Base-by-base conservation (phyloP, 2,329 filamentous ascomycete species). In the Epichloe baconii region DNA sequence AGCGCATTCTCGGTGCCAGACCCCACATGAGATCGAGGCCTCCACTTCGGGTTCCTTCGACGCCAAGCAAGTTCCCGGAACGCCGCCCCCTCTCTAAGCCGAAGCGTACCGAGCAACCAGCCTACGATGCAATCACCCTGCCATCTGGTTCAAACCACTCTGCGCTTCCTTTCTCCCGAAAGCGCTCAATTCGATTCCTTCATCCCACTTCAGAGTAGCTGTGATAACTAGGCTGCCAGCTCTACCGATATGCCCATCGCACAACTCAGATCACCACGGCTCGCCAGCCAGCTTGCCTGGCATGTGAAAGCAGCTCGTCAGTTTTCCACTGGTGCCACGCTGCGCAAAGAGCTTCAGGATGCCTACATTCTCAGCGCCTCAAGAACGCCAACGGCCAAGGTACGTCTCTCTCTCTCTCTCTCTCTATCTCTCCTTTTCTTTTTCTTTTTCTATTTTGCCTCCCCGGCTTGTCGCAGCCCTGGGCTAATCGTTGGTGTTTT, bases 351-450 rank as follows among this genome's bases (percentile, higher is more conserved):
- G 64, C 78, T 95, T 50, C 83, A 86, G 63, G 89, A 96, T 67
- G 91, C 87, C 46, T 98, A 97, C 69, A 97, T 98, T 59, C 69
- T 98, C 56, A 90, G 88, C 63, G 93, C 86, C 11, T 80, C 90
- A 15, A 79, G 93, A 61, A 98, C 93, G 47, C 91, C 93, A 2
- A 94, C 88, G 17, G 86, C 83, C 58, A 94, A 93, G 74, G 90
- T 93, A 67, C 48, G 55, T 51, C 15, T 45, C 3, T 15, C 2
- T 19, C 0, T 12, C 5, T 23, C 23, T 26, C 23, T 26, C 23
- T 26, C 31, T 37, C 11, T 7, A 3, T 10, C 8, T 4, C 1
- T 35, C 5, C 12, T 14, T 37, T 1, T 37, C 4, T 23, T 6
- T 23, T 23, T 23, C 15, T 37, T 1, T 37, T n/a, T 15, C 1